Conservation (phyloP, 805 yeast species). For the Clavispora fructus region DNA sequence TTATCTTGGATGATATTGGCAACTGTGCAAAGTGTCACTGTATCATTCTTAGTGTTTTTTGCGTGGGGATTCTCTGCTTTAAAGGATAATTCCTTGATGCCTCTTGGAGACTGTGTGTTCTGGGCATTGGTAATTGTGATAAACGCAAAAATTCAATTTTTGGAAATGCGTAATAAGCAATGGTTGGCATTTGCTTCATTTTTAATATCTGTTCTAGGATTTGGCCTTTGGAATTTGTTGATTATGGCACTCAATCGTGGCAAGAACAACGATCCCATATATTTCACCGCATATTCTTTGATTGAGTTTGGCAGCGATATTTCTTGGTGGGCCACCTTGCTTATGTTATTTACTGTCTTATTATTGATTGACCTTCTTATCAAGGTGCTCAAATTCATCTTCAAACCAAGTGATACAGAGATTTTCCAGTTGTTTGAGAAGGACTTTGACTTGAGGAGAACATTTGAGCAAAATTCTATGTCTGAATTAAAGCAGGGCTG, state of each 20-base stretch:
- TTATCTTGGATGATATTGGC: conserved; percentile 76
- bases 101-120: conserved; percentile 72
- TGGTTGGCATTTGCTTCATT: conserved; percentile 64
- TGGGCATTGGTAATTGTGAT: conserved; percentile 69
- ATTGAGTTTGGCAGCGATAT: conserved; percentile 71
- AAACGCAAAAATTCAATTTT: conserved; percentile 69
- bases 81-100: conserved; percentile 72
- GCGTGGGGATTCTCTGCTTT: conserved; percentile 69
- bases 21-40: conserved; percentile 61
- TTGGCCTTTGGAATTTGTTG: conserved; percentile 77
- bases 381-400: conserved; percentile 49
- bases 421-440: conserved; percentile 73
- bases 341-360: conserved; percentile 55
- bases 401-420: conserved; percentile 72
- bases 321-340: conserved; percentile 81
- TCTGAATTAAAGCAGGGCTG: conserved; percentile 74
- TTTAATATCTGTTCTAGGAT: conserved; percentile 73
- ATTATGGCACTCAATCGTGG: conserved; percentile 62
- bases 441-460: conserved; percentile 57
- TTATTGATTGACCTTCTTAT: conserved; percentile 60
- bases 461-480: conserved; percentile 68
- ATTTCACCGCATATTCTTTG: conserved; percentile 67
- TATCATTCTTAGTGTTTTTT: conserved; percentile 61
- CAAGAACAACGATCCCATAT: conserved; percentile 48
- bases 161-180: conserved; percentile 76